Base-by-base conservation (phyloP, 257 asterid genomes). In the Osmanthus fragrans region DNA sequence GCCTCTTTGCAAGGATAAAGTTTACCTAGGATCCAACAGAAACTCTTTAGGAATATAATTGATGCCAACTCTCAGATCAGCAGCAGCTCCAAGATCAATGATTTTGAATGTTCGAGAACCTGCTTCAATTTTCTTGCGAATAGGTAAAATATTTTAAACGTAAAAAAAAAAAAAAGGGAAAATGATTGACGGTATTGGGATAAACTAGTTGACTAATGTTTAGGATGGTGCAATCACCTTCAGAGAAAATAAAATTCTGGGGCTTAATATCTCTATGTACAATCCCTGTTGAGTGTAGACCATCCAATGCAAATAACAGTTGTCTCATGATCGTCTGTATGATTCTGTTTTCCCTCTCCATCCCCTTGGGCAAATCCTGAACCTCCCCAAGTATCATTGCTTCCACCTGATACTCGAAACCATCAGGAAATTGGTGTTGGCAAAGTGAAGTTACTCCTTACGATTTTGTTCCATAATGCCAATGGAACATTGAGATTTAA, bases 211-310 rank as follows among this genome's bases (percentile, higher is more conserved):
- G 47, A 58, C 15, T 34, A 51, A 77, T 47, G 39, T 74, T 51
- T 19, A 36, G 69, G 32, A 18, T 3, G 70, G 36, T 64, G 71
- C 6, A 30, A 33, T 84, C 79, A 96, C 99, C 99, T 93, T 93
- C 95, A 0, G 99, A 93, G 89, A 89, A 96, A 76, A 96, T 93
- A 81, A 93, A 37, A 78, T 96, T 96, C 84, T 92, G 99, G 45
- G 98, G 99, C 91, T 93, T 96, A 70, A 96, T 82, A 82, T 96
- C 99, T 79, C 99, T 82, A 79, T 93, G 99, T 39, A 96, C 99
- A 65, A 96, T 93, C 77, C 99, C 99, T 0, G 98, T 96, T 3
- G 99, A 90, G 77, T 93, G 99, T 80, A 96, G 92, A 77, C 94
- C 86, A 74, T 96, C 97, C 75, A 96, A 77, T 60, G 98, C 97